phyloP scores from a whole-genome alignment of 768 basidiomycete genomes.

The Serendipita vermifera region DNA sequence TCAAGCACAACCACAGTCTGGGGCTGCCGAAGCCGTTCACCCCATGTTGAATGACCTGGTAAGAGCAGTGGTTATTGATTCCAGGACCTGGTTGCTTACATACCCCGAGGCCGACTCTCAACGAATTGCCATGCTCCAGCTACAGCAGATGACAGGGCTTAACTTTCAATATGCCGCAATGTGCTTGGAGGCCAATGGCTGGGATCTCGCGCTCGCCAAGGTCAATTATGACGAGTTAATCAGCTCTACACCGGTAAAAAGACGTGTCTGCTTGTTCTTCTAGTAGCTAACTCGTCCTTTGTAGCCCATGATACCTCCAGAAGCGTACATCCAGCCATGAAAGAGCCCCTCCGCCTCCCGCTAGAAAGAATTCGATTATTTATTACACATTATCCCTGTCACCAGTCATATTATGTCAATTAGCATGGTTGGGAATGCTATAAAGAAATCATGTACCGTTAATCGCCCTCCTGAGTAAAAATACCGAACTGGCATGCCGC shows the following conservation, averaged over 20 bases:
- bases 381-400: too few species aligned
- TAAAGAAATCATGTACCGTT: too few species aligned
- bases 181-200: slow-evolving; percentile 72
- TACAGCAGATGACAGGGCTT: slow-evolving; percentile 62
- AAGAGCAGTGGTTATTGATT: background rate
- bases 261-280: background rate
- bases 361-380: too few species aligned
- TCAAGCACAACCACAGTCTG: too few species aligned
- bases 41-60: slow-evolving; percentile 16
- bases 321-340: slow-evolving; percentile 19
- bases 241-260: background rate
- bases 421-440: too few species aligned
- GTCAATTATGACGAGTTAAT: slow-evolving; percentile 73
- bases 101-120: slow-evolving; percentile 50
- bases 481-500: too few species aligned
- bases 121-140: slow-evolving; percentile 51
- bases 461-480: too few species aligned
- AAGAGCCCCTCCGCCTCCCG: background rate
- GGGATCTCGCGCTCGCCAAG: slow-evolving; percentile 69
- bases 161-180: slow-evolving; percentile 71
- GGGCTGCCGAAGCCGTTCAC: slow-evolving; percentile 39
- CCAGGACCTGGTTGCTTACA: background rate
- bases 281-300: background rate
- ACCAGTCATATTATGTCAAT: too few species aligned
- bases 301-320: slow-evolving; percentile 21